Base-by-base conservation (phyloP, 164 flowering plant genomes). In the Cinnamomum micranthum region DNA sequence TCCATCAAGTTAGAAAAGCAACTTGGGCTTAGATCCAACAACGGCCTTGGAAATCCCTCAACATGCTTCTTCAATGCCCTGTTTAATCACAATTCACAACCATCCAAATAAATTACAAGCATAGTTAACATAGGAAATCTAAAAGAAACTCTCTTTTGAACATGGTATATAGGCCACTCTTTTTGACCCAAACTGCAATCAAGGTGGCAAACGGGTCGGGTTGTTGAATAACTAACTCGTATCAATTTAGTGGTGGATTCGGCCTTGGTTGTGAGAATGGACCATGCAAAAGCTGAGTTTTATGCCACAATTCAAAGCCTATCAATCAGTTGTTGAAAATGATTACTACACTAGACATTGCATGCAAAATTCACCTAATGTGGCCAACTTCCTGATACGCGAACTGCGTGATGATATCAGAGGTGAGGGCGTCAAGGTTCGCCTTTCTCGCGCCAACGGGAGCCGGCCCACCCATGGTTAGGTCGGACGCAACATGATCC, bases 351-450 rank as follows among this genome's bases (percentile, higher is more conserved):
- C 41, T 11, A 17, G 52, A 64, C 50, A 59, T 24, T 1, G 19
- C 15, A 4, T 31, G 33, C 33, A 31, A 35, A 35, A 6, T 7
- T 63, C 14, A 90, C 95, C 88, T 91, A 59, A 90, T 27, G 71
- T 93, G 98, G 1, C 95, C 97, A 11, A 92, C 84, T 88, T 93
- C 98, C 79, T 93, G 95, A 63, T 14, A 87, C 0, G 84, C 97
- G 65, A 93, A 92, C 70, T 92, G 90, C 2, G 74, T 35, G 47
- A 35, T 35, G 47, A 35, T 35, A 35, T 35, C 47, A 6, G 47
- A 6, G 10, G 47, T 35, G 47, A 35, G 47, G 0, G 10, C 1
- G 1, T 35, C 47, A 35, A 35, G 47, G 9, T 35, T 35, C 10
- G 47, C 47, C 47, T 35, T 35, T 35, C 47, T 35, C 10, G 47